Percentiles rank a stretch among this genome's conserved stretches.
Evolutionary conservation across 2,329 filamentous ascomycete genomes (phyloP).

Genomic region (Pleoardoris graminearum): DNA sequence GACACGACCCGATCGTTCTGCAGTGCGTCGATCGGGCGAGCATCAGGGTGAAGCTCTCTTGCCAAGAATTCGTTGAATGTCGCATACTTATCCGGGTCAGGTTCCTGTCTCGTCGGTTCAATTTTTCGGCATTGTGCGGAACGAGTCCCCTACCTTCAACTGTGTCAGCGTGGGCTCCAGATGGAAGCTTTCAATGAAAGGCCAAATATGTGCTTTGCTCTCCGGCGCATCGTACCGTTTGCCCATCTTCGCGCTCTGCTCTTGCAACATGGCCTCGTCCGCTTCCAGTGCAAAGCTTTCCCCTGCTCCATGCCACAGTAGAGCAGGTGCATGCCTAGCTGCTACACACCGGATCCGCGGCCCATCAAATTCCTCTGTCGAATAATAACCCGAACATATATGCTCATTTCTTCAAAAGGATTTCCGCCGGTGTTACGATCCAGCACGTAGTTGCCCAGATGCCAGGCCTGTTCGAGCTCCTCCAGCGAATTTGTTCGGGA

Average conservation of each 20-base stretch:
- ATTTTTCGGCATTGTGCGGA: background rate
- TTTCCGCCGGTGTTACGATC: background rate
- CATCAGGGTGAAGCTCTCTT: background rate
- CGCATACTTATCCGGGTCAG: background rate
- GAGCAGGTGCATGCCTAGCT: background rate
- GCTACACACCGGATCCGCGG: too few relatives aligned
- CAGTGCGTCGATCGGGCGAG: background rate
- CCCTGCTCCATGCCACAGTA: background rate
- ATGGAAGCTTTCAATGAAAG: background rate
- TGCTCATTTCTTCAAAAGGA: background rate
- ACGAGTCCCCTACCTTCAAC: background rate
- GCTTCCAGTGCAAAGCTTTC: background rate
- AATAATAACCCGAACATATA: background rate
- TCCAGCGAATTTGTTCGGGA: background rate
- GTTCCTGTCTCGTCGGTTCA: background rate
- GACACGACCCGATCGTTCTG: background rate
- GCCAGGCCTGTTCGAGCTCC: background rate
- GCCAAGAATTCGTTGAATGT: background rate
- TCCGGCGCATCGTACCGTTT: background rate
- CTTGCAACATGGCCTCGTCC: background rate
- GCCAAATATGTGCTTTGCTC: background rate
- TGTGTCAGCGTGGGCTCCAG: background rate
- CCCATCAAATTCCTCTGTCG: background rate
- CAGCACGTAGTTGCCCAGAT: background rate
- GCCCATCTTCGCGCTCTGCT: background rate